Evolutionary conservation across 257 asterid genomes (phyloP), one percentile per base, ranked within the genome.

Genomic region (Verbena officinalis): DNA sequence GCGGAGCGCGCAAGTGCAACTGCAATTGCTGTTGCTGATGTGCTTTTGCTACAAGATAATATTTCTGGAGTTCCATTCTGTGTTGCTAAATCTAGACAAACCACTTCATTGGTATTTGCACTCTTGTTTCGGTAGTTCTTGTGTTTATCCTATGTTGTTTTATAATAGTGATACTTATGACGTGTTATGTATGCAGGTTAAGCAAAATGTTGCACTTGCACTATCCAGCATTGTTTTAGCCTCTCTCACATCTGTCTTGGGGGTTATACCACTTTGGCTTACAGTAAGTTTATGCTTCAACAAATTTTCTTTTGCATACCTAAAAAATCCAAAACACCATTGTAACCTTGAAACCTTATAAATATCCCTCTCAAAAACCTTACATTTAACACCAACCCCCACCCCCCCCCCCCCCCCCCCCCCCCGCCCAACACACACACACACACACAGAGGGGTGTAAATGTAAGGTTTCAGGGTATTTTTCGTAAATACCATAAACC

Each of bases 1-100:
- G 97, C 96, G 3, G 95, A 84, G 75, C 97, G 96, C 55, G 97
- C 99, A n/a, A 90, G 97, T 73, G 99, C 97, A 63, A 71, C 97
- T 65, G 99, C 97, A 24, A 77, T 94, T 76, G 96, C 95, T 60
- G 99, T 90, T 53, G 97, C 97, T 3, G 99, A 94, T 75, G 88
- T 94, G 22, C 82, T 94, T 72, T 78, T 94, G 82, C 88, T 94
- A 49, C 99, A 90, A 76, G 97, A 94, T 84, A 88, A 90, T 73
- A 83, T 88, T 59, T 90, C 91, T 0, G 93, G 95, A 64, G 96
- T 94, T 64, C 96, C 99, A 22, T 94, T 94, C 70, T 84, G 93
- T 72, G 69, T 94, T 6, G 96, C 96, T 9, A 94, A 94, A 71
- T 82, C 97, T 59, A 80, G 89, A 40, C 97, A 94, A 75, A 94